Conservation (phyloP, 495 filamentous ascomycete genomes). For the Hypomontagnella monticulosa region DNA sequence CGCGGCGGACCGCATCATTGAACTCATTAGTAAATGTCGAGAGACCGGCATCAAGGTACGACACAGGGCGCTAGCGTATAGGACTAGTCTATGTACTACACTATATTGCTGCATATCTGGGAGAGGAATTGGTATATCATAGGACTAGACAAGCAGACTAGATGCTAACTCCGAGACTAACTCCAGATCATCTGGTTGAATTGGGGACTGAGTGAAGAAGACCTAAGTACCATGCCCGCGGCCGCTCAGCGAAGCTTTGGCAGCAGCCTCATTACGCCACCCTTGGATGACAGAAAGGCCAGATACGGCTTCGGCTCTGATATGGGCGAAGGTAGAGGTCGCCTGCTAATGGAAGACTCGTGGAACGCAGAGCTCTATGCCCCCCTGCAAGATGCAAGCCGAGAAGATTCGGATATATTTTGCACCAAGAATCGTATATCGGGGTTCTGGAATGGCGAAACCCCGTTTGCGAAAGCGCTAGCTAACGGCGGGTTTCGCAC, state of each 20-base stretch:
- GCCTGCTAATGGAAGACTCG: constrained; percentile 59
- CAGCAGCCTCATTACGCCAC: constrained; percentile 43
- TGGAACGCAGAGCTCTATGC: constrained; percentile 66
- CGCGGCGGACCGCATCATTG: constrained; percentile 48
- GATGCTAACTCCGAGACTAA: constrained; percentile 6
- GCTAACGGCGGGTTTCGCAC: constrained; percentile 53
- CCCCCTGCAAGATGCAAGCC: constrained; percentile 50
- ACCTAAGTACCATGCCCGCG: constrained; percentile 62
- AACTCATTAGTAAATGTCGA: constrained; percentile 46
- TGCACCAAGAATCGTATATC: constrained; percentile 68
- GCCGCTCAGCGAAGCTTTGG: constrained; percentile 59
- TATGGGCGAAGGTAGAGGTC: constrained; percentile 55
- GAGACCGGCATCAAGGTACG: constrained; percentile 58
- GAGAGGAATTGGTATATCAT: not conserved
- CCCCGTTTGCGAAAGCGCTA: constrained; percentile 46
- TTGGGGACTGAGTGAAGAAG: constrained; percentile 67
- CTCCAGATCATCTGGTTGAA: constrained; percentile 65
- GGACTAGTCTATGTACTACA: not conserved
- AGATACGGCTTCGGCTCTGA: constrained; percentile 59
- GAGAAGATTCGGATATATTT: constrained; percentile 54
- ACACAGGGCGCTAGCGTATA: not conserved
- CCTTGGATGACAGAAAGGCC: constrained; percentile 9
- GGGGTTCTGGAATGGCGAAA: constrained; percentile 59
- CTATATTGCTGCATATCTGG: not conserved
- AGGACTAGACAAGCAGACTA: not conserved